Evolutionary conservation across 495 filamentous ascomycete species (phyloP), one percentile per base, ranked within the genome.

Genomic region (Aspergillus ellipticus): DNA sequence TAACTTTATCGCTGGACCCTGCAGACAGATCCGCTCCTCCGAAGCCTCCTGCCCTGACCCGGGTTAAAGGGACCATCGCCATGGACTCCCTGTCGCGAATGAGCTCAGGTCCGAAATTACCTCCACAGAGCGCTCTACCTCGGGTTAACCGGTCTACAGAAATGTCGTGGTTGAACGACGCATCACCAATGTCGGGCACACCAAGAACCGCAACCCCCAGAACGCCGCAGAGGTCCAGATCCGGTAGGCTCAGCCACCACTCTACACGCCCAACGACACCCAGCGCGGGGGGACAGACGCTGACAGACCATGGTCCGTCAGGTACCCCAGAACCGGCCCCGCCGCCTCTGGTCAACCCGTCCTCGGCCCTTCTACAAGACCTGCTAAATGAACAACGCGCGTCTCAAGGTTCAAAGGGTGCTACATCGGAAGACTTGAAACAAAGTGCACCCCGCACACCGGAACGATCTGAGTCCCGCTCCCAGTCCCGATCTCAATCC

Each of bases 351-450:
- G 73, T 75, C 3, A 79, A 79, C 33, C 76, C 77, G 5, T 68
- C 72, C 0, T 81, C 78, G 0, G 66, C 63, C 16, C 60, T 81
- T 0, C 51, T 81, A 20, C 76, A 80, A 43, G 77, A 74, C 56
- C 57, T 79, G 31, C 57, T 81, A 10, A 77, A 77, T 53, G 77
- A 81, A 61, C 73, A 77, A 49, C 74, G 74, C 9, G 71, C 74
- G 5, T 69, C 68, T 45, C 71, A 74, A 57, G 63, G 61, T 31
- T 68, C 67, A 3, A 68, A 69, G 26, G 66, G 64, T 35, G 17
- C 63, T 13, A 56, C 46, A 15, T 54, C 70, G 5, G 71, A 72
- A 15, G 55, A 64, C 16, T 51, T 53, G 19, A 66, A 66, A 3
- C 61, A 67, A 13, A 51, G 55, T 39, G 55, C 48, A 35, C 64